These are phyloP conservation scores for Talaromyces sp. DNA, from an alignment of 2,329 filamentous ascomycete species.

Conservation along the genomic window DNA sequence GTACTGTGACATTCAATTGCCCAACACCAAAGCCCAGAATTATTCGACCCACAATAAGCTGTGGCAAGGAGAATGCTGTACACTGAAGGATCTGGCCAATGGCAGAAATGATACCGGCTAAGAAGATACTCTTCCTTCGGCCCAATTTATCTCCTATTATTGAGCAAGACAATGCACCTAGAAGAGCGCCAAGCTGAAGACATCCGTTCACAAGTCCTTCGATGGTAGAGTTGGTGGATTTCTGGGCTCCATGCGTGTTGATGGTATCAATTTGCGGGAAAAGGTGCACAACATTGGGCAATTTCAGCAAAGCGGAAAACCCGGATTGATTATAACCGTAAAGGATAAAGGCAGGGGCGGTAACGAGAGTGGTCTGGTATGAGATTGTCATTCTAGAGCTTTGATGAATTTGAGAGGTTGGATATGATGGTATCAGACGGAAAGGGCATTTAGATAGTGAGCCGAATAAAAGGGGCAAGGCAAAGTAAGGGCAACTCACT, in stretches of 20 bases:
- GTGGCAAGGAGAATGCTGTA: conserved; percentile 44
- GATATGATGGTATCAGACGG: no score
- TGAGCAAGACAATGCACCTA: background rate
- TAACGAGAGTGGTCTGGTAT: conserved; percentile 14
- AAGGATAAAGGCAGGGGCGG: conserved; percentile 27
- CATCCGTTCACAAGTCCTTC: conserved; percentile 5
- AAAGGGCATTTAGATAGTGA: no score
- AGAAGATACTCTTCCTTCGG: conserved; percentile 1
- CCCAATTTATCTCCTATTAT: conserved; percentile 7
- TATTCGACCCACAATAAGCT: conserved; percentile 50
- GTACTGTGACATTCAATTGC: conserved; percentile 47
- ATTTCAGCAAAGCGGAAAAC: conserved; percentile 22
- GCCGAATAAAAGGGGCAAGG: no score
- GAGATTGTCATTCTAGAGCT: no score
- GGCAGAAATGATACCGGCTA: background rate
- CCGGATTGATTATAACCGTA: conserved; percentile 32
- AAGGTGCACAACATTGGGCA: conserved; percentile 40
- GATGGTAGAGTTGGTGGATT: conserved; percentile 2
- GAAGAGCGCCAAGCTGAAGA: conserved; percentile 5
- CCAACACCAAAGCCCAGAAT: conserved; percentile 49
- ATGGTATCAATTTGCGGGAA: conserved; percentile 60
- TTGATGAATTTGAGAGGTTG: no score
- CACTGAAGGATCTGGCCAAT: conserved; percentile 47
- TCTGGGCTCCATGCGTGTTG: conserved; percentile 12
- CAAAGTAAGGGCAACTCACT: no score